Percentiles rank a stretch among this genome's conserved stretches.
Conservation (phyloP, 2,329 filamentous ascomycete genomes). For the Colletotrichum cuscutae region DNA sequence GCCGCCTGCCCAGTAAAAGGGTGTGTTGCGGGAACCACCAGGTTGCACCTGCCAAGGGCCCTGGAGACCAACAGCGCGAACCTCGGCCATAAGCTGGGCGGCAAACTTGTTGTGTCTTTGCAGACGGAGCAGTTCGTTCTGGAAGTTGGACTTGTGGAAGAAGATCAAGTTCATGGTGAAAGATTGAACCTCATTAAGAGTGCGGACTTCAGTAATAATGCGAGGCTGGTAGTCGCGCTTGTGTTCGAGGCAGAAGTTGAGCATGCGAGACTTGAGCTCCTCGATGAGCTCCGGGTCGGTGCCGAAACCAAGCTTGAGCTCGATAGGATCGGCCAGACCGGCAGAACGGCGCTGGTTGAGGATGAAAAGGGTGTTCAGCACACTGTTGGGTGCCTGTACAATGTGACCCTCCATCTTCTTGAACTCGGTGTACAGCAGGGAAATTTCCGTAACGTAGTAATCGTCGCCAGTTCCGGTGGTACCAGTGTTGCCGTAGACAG, state of each 20-base stretch:
- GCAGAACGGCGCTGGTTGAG: constrained; percentile 94
- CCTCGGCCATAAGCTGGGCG: constrained; percentile 87
- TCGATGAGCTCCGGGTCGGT: constrained; percentile 87
- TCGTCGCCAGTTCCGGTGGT: constrained; percentile 84
- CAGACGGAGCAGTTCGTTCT: constrained; percentile 91
- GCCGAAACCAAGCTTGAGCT: constrained; percentile 87
- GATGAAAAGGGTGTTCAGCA: constrained; percentile 93
- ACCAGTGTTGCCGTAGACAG: constrained; percentile 90
- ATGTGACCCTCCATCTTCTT: constrained; percentile 99
- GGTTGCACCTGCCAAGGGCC: constrained; percentile 72
- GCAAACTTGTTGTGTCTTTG: constrained; percentile 95
- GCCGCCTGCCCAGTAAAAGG: constrained; percentile 63
- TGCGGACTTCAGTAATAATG: constrained; percentile 85
- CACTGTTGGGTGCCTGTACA: constrained; percentile 94
- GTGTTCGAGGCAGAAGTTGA: constrained; percentile 84
- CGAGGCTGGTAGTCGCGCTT: constrained; percentile 91
- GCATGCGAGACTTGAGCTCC: constrained; percentile 79
- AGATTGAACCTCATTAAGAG: constrained; percentile 84
- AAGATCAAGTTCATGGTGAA: constrained; percentile 93
- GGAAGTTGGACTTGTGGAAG: constrained; percentile 98
- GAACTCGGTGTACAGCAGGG: constrained; percentile 93
- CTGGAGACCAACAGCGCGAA: constrained; percentile 86
- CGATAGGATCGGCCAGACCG: constrained; percentile 85
- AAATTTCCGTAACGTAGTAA: constrained; percentile 96
- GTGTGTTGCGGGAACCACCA: constrained; percentile 75